Base-by-base conservation (phyloP, 225 moss, liverwort and hornwort species). In the Anthoceros angustus region DNA sequence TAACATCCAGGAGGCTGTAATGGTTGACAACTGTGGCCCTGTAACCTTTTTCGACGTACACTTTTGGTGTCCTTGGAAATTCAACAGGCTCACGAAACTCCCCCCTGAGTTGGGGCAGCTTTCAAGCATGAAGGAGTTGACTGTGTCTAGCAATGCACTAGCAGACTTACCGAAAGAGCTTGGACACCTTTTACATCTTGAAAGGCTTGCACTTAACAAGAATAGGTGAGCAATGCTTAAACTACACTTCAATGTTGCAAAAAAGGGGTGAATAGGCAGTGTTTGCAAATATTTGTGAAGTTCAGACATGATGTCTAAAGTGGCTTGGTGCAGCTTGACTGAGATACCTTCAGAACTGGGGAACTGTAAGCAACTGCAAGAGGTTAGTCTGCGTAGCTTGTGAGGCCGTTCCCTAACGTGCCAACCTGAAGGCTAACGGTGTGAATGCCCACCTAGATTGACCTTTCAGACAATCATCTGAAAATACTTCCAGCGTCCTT, bases 91-190 rank as follows among this genome's bases (percentile, higher is more conserved):
- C 72, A 80, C 67, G 32, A 50, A 74, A 2, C 70, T 91, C 64
- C 95, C 91, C 70, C 68, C 82, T 66, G 88, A 86, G 73, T 79
- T 95, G 74, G 86, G 95, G 74, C 71, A 77, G 63, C 79, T 95
- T 67, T 75, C 70, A 42, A 75, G 80, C 63, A 77, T 95, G 68
- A 95, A 78, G 71, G 82, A 70, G 63, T 78, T 95, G 40, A 86
- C 63, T 79, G 76, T 82, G 72, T 75, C 85, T 49, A 77, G 86
- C 77, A 95, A 95, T 71, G 80, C 83, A 70, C 64, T 95, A 77
- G 71, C 76, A 69, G 77, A 68, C 50, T 38, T 84, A 49, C 85
- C 95, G 39, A 73, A 81, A 25, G 91, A 86, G 68, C 67, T 95
- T 67, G 82, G 91, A 71, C 83, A 88, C 67, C 77, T 91, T 63